These are phyloP conservation scores for Mychonastes homosphaera DNA, from an alignment of 139 green algal species.

Conservation along the genomic window DNA sequence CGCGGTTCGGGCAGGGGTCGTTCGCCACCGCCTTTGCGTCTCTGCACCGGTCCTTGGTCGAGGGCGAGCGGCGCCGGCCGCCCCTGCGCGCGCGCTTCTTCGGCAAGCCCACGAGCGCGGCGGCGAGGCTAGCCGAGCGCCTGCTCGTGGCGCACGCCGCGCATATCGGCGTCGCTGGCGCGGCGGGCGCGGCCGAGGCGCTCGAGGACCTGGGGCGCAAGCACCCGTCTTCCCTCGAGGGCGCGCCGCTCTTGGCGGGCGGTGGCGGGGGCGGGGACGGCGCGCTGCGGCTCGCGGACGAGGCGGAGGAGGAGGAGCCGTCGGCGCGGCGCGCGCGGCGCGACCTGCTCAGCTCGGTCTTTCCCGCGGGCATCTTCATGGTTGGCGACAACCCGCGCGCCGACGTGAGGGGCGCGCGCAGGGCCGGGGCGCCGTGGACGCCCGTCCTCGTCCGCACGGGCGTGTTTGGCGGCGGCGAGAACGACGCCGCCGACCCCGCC, in stretches of 20 bases:
- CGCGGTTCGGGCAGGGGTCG: conserved; percentile 57
- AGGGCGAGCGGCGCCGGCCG: no score
- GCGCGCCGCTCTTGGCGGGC: no score
- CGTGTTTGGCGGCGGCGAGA: conserved; percentile 48
- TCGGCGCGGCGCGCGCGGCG: not conserved
- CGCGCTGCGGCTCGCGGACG: not conserved
- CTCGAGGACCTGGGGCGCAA: no score
- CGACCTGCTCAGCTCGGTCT: not conserved
- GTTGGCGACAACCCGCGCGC: conserved; percentile 72
- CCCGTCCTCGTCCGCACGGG: conserved; percentile 70
- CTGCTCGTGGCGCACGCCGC: no score
- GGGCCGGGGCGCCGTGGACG: conserved; percentile 55
- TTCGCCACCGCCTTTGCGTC: conserved; percentile 45
- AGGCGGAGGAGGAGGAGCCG: not conserved
- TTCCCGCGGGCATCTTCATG: conserved; percentile 14
- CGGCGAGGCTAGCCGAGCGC: no score
- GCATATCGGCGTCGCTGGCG: no score
- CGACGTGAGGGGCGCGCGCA: conserved; percentile 62
- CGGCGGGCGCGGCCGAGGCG: no score
- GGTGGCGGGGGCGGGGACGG: no score
- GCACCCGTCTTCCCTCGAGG: no score
- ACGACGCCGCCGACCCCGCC: conserved; percentile 42
- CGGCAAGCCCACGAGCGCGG: no score
- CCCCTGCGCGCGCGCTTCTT: no score
- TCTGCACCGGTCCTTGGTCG: conserved; percentile 35